phyloP scores from a whole-genome alignment of 1,284 basidiomycete species.

The Trichosporon coremiiforme region DNA sequence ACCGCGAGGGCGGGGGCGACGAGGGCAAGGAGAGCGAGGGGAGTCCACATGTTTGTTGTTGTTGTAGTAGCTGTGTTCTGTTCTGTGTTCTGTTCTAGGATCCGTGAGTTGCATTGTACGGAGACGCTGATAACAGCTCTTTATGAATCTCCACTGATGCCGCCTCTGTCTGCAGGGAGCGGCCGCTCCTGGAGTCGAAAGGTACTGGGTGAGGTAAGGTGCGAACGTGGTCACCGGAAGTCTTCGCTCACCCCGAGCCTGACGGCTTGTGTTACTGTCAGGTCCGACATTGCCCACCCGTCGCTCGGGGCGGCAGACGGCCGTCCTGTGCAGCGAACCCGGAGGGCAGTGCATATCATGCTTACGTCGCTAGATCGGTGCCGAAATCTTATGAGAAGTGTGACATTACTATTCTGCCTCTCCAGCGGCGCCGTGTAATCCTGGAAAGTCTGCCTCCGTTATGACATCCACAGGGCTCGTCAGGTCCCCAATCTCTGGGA shows the following conservation, averaged over 20 bases:
- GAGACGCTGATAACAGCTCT: neutral
- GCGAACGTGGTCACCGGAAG: neutral
- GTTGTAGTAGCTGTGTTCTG: no score
- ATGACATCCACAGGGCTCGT: neutral
- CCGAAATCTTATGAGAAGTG: neutral
- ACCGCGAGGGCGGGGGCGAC: conserved; percentile 5
- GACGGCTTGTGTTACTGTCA: neutral
- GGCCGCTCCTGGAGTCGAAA: neutral
- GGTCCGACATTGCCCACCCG: neutral
- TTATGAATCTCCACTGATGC: neutral
- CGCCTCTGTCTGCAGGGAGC: neutral
- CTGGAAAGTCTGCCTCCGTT: neutral
- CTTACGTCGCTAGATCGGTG: neutral
- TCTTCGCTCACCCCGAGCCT: neutral
- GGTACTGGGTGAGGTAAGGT: neutral
- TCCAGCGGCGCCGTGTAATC: no score
- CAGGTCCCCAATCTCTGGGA: neutral
- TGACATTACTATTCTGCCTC: no score
- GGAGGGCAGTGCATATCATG: neutral
- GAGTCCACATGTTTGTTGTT: neutral
- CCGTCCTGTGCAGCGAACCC: neutral
- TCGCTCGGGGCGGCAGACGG: neutral
- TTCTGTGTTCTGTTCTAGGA: neutral
- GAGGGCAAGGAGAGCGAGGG: conserved; percentile 3
- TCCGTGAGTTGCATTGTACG: no score